These are phyloP conservation scores for Calocera cornea DNA, from an alignment of 768 basidiomycete genomes.

Conservation along the genomic window DNA sequence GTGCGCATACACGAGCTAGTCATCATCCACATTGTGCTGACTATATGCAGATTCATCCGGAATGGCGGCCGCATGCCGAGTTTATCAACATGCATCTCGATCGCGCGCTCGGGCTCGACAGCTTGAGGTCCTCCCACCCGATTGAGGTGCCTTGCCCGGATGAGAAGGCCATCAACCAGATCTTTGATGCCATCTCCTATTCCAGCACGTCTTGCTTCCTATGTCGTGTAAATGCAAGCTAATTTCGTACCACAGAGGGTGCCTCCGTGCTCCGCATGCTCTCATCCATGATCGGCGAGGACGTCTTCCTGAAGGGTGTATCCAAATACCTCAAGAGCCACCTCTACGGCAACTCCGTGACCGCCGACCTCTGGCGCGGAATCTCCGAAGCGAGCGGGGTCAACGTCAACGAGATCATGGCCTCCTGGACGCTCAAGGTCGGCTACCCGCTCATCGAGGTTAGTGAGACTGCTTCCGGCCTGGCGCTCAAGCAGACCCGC, in stretches of 20 bases:
- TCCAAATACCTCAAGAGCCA: conserved; percentile 85
- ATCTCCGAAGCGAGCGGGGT: conserved; percentile 60
- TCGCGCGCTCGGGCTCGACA: conserved; percentile 64
- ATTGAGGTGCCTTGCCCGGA: conserved; percentile 86
- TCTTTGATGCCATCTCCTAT: conserved; percentile 81
- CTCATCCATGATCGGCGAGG: conserved; percentile 78
- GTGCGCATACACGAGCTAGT: conserved; percentile 34
- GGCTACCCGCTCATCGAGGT: conserved; percentile 88
- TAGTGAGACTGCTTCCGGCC: conserved; percentile 51
- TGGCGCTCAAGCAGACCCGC: conserved; percentile 76
- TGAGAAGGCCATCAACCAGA: conserved; percentile 76
- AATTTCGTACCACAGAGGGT: conserved; percentile 39
- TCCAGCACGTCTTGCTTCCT: conserved; percentile 36
- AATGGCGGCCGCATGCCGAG: conserved; percentile 69
- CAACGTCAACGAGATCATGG: conserved; percentile 70
- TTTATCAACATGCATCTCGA: conserved; percentile 68
- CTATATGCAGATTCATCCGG: conserved; percentile 31
- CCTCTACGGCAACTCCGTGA: conserved; percentile 71
- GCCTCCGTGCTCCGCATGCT: conserved; percentile 83
- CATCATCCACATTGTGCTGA: conserved; percentile 38
- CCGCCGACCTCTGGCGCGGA: conserved; percentile 77
- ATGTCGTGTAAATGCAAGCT: conserved; percentile 12
- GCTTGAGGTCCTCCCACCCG: conserved; percentile 78
- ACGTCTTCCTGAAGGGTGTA: conserved; percentile 74
- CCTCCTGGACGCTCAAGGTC: conserved; percentile 75